A percentile compares a stretch with the other conserved stretches of the same genome.
Conservation (phyloP, 192 early-diverging fungal species). For the Coemansia sp. region DNA sequence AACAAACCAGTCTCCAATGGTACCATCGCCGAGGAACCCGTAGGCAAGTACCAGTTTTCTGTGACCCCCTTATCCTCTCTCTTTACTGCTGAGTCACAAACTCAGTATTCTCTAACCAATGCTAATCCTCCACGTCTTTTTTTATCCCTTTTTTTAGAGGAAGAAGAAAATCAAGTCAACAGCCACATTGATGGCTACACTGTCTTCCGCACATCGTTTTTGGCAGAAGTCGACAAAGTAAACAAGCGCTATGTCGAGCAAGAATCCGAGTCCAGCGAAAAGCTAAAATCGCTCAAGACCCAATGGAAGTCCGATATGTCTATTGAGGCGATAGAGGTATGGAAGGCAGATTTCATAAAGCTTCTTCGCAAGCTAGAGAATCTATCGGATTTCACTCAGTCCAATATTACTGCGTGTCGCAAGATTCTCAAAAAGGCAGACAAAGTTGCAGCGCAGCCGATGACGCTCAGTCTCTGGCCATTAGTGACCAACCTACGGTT, state of each 20-base stretch:
- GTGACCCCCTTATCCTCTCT: neutral
- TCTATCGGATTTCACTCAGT: constrained; percentile 59
- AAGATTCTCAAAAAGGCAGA: constrained; percentile 70
- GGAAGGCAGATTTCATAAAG: constrained; percentile 30
- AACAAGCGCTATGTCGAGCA: constrained; percentile 57
- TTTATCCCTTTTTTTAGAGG: neutral
- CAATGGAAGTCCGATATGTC: constrained; percentile 30
- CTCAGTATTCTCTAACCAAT: neutral
- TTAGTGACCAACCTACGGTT: constrained; percentile 56
- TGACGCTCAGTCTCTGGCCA: constrained; percentile 60
- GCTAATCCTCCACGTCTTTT: neutral
- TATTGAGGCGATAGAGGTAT: neutral
- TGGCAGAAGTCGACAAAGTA: constrained; percentile 59
- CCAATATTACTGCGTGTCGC: constrained; percentile 65
- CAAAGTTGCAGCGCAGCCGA: constrained; percentile 38
- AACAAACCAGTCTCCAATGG: neutral
- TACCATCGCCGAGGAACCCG: neutral
- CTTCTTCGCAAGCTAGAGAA: constrained; percentile 33
- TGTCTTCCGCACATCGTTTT: constrained; percentile 43
- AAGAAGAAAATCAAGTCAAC: neutral
- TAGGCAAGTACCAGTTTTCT: constrained; percentile 2
- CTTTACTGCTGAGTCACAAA: constrained; percentile 9
- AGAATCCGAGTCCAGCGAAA: constrained; percentile 27
- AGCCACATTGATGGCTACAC: constrained; percentile 12
- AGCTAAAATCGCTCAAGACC: constrained; percentile 19